Conservation (phyloP, 768 basidiomycete species). For the Leucocoprinus birnbaumii region DNA sequence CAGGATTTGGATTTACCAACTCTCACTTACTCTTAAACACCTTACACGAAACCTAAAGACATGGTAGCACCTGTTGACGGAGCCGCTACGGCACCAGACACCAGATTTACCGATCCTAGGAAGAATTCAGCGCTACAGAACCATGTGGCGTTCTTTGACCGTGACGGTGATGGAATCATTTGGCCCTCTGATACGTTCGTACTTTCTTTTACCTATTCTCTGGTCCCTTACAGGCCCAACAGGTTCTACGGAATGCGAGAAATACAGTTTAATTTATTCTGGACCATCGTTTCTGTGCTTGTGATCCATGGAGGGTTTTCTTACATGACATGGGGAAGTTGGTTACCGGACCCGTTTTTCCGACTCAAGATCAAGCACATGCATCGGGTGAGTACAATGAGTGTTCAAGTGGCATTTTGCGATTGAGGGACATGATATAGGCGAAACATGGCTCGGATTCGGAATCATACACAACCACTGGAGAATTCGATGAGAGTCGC, state of each 20-base stretch:
- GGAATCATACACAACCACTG: slow-evolving; percentile 31
- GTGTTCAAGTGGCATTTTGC: too few relatives aligned
- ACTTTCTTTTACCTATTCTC: not conserved
- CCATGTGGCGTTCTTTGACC: slow-evolving; percentile 45
- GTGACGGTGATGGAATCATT: slow-evolving; percentile 41
- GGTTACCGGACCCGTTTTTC: slow-evolving; percentile 42
- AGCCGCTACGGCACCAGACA: slow-evolving; percentile 25
- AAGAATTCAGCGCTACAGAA: slow-evolving; percentile 35
- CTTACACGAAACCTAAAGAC: too few relatives aligned
- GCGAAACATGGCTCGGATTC: slow-evolving; percentile 43
- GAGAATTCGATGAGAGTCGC: slow-evolving; percentile 36
- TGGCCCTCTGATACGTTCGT: slow-evolving; percentile 44
- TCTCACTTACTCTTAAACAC: too few relatives aligned
- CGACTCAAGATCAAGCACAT: slow-evolving; percentile 37
- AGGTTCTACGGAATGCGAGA: slow-evolving; percentile 37
- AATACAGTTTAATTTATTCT: slow-evolving; percentile 33
- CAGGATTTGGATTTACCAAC: too few relatives aligned
- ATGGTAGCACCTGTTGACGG: slow-evolving; percentile 34
- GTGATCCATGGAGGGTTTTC: slow-evolving; percentile 39
- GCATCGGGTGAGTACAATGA: slow-evolving; percentile 27
- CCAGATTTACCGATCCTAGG: slow-evolving; percentile 24
- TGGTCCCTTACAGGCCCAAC: slow-evolving; percentile 2
- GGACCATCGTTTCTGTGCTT: slow-evolving; percentile 32
- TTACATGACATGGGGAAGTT: slow-evolving; percentile 33
- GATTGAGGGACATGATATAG: too few relatives aligned